Conservation (phyloP, 192 early-diverging fungal genomes). For the Coemansia sp. region DNA sequence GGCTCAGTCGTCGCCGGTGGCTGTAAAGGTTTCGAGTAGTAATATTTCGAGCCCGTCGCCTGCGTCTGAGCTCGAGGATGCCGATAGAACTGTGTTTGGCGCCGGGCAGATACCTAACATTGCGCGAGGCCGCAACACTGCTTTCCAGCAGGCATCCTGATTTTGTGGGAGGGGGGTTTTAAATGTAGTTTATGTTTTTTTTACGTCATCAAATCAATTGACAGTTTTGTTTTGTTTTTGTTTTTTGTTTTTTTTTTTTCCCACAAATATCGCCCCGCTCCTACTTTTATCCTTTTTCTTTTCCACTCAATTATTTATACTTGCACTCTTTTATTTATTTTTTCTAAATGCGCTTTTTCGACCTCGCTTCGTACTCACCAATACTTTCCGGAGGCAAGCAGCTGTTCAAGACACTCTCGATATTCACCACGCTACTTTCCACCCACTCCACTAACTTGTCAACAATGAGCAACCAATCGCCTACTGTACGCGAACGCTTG, state of each 20-base stretch:
- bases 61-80: neutral
- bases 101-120: slow-evolving; percentile 28
- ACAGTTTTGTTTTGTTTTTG: too few relatives aligned
- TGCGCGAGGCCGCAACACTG: slow-evolving; percentile 30
- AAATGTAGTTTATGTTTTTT: too few relatives aligned
- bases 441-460: neutral
- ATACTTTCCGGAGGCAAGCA: slow-evolving; percentile 1
- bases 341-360: slow-evolving; percentile 2
- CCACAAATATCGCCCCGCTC: too few relatives aligned
- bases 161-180: neutral
- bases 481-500: slow-evolving; percentile 41
- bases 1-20: slow-evolving; percentile 43
- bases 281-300: neutral
- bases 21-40: neutral
- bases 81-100: slow-evolving; percentile 18
- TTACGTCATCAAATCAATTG: too few relatives aligned
- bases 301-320: neutral
- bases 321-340: neutral
- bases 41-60: slow-evolving; percentile 28
- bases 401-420: slow-evolving; percentile 10
- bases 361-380: slow-evolving; percentile 3
- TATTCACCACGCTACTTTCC: slow-evolving; percentile 11
- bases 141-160: neutral
- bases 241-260: too few relatives aligned
- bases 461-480: neutral